Base-by-base conservation (phyloP, 164 flowering plant genomes). In the Vitis labrusca region DNA sequence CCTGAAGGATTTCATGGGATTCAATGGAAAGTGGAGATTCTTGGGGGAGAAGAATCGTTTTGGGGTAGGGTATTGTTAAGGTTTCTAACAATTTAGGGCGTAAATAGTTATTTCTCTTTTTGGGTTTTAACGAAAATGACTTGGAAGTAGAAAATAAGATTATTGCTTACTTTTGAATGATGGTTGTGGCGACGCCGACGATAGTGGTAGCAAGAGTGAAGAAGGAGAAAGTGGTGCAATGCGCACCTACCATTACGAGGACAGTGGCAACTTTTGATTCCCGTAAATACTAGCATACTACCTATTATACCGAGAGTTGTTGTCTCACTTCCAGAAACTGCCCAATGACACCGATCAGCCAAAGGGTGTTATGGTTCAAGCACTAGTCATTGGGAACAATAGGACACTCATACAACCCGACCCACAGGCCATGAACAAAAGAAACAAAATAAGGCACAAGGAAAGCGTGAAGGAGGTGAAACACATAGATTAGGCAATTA, bases 41-140 rank as follows among this genome's bases (percentile, higher is more conserved):
- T 23, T 23, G 37, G 62, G 57, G 68, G 51, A 3, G 44, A 44
- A n/a, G 51, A 62, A 73, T 50, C 29, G 67, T 16, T 9, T 73
- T 19, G 1, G 79, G 56, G 65, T 44, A 16, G 73, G 90, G 87
- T 67, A 84, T 81, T 12, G 72, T 59, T 51, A 85, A 84, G 81
- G 91, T 88, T 81, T 80, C 89, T 57, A 86, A 82, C 63, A 90
- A 77, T 77, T 93, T 93, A 16, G 74, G 87, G 64, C 87, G 88
- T 66, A 89, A 65, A 49, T 82, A 68, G 79, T 91, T 94, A 68
- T 77, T 89, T 55, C 92, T 83, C 59, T 69, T 79, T 1, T 63
- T 59, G 69, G 37, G 77, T 64, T 70, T 88, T 9, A 71, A 62
- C 5, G 63, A 69, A 67, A 66, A 44, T 16, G 65, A 48, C 62